phyloP scores from a whole-genome alignment of 2,329 filamentous ascomycete genomes.

The Fusarium veterinarium region DNA sequence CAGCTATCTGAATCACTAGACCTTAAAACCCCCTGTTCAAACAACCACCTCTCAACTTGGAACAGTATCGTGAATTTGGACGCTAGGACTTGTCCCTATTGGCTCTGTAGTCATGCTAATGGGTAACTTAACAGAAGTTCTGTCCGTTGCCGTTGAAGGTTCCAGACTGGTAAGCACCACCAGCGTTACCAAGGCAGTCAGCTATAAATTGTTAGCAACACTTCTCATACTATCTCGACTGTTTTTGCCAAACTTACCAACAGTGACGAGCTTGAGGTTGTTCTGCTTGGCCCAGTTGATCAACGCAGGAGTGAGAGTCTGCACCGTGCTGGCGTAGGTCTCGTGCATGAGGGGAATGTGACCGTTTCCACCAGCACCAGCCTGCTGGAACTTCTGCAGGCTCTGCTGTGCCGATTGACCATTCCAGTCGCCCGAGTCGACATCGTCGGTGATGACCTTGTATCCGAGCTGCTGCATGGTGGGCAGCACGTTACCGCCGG shows the following conservation, averaged over 20 bases:
- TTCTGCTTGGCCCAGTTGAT: constrained; percentile 63
- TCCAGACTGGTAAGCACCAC: constrained; percentile 27
- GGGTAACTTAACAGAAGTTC: not conserved
- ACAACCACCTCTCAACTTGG: not conserved
- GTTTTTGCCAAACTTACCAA: constrained; percentile 60
- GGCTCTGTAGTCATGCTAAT: not conserved
- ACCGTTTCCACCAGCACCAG: constrained; percentile 56
- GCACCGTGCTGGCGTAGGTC: constrained; percentile 62
- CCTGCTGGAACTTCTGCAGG: constrained; percentile 62
- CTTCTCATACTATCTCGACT: no score
- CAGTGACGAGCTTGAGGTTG: constrained; percentile 60
- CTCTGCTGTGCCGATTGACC: constrained; percentile 62
- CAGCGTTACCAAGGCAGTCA: constrained; percentile 31
- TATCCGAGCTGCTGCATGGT: constrained; percentile 62
- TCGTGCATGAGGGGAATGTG: constrained; percentile 70
- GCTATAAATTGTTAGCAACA: constrained; percentile 1
- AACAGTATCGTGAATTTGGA: rapidly evolving
- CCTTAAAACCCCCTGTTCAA: not conserved
- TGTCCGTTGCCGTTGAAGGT: constrained; percentile 29
- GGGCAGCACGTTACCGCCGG: constrained; percentile 56
- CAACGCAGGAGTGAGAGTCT: constrained; percentile 61
- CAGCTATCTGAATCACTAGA: not conserved
- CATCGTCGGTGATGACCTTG: constrained; percentile 70
- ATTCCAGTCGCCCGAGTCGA: constrained; percentile 72
- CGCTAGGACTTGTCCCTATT: rapidly evolving